Evolutionary conservation across 2,329 filamentous ascomycete species (phyloP).

Genomic region (Cercospora sp.): DNA sequence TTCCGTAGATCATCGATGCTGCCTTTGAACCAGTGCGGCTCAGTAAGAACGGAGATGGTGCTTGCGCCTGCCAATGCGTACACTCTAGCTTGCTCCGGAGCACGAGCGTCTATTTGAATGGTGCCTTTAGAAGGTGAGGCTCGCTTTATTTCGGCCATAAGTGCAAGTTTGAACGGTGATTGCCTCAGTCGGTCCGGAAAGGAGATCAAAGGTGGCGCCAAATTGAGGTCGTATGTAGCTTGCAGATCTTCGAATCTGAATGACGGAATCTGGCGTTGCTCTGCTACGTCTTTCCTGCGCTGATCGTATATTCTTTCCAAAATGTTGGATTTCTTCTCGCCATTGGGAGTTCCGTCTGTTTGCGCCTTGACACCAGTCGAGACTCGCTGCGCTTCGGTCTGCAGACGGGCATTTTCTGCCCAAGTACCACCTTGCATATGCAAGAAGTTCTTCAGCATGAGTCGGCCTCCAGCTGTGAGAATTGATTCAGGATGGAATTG

Average conservation of each 20-base stretch:
- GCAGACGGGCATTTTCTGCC: conserved; percentile 70
- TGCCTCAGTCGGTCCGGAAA: conserved; percentile 77
- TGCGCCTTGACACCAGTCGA: conserved; percentile 43
- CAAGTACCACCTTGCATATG: conserved; percentile 86
- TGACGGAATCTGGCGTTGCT: conserved; percentile 82
- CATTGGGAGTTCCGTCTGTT: conserved; percentile 27
- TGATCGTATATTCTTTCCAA: conserved; percentile 87
- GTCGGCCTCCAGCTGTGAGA: conserved; percentile 80
- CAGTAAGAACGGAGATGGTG: conserved; percentile 96
- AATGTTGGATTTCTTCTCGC: conserved; percentile 74
- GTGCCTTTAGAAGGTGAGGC: conserved; percentile 95
- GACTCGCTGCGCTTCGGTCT: conserved; percentile 38
- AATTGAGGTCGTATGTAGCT: conserved; percentile 79
- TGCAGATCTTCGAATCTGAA: conserved; percentile 81
- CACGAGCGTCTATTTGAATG: conserved; percentile 83
- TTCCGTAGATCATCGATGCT: conserved; percentile 89
- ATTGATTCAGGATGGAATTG: conserved; percentile 99
- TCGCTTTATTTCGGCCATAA: conserved; percentile 97
- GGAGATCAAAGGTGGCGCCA: conserved; percentile 79
- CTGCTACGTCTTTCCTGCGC: conserved; percentile 71
- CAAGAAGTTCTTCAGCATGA: conserved; percentile 92
- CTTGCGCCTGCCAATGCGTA: conserved; percentile 94
- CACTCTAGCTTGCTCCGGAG: conserved; percentile 83
- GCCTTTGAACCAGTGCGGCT: conserved; percentile 99
- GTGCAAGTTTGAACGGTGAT: conserved; percentile 81